Evolutionary conservation across 1,284 basidiomycete genomes (phyloP).

Genomic region (Pseudozyma sp.): DNA sequence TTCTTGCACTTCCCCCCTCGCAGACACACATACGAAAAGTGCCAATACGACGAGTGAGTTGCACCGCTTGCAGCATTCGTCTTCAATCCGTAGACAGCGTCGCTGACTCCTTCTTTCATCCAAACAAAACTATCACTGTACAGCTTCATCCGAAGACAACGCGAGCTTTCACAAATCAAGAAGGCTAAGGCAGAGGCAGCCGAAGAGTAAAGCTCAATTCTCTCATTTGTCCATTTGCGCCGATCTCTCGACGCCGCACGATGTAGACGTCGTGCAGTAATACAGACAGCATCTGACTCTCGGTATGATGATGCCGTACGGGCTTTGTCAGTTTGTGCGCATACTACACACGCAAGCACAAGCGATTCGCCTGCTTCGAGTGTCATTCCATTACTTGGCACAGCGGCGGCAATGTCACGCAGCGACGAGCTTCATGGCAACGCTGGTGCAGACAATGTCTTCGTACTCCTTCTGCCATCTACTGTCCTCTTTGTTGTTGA

Average conservation of each 20-base stretch:
- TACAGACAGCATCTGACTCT: background rate
- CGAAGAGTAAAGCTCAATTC: constrained; percentile 18
- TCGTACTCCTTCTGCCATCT: constrained; percentile 16
- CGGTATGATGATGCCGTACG: too few relatives aligned
- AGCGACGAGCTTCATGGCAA: constrained; percentile 53
- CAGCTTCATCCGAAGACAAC: constrained; percentile 60
- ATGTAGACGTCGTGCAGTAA: background rate
- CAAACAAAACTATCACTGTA: too few relatives aligned
- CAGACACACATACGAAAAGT: constrained; percentile 66
- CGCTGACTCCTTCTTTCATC: background rate
- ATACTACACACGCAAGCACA: too few relatives aligned
- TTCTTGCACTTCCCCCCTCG: background rate
- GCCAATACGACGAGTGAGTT: constrained; percentile 66
- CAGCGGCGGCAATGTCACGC: constrained; percentile 4
- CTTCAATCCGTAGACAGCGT: background rate
- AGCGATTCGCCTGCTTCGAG: too few relatives aligned
- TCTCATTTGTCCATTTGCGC: background rate
- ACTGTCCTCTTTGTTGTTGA: background rate
- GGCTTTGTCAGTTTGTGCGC: background rate
- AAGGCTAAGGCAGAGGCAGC: constrained; percentile 33
- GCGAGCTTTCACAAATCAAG: constrained; percentile 53
- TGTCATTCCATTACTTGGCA: too few relatives aligned
- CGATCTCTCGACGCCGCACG: background rate
- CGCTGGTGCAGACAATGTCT: constrained; percentile 46
- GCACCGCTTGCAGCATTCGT: background rate